phyloP scores from a whole-genome alignment of 1,284 basidiomycete genomes.

The Ceratobasidium sp. region DNA sequence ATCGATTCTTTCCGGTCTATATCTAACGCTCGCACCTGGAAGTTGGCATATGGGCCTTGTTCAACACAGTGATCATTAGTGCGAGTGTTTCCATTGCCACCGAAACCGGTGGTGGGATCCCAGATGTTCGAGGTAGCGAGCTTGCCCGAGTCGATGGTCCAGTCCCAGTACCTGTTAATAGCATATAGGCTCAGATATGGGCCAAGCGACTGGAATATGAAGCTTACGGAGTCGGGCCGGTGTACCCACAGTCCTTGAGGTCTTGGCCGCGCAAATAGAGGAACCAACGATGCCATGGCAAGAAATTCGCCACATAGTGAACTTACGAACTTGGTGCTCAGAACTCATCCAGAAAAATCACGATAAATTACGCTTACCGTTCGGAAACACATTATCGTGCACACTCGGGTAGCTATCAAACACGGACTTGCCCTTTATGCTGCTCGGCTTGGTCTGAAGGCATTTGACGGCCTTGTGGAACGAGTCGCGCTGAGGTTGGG shows the following conservation, averaged over 20 bases:
- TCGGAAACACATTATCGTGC: constrained; percentile 22
- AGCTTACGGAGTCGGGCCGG: constrained; percentile 37
- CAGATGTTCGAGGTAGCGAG: constrained; percentile 35
- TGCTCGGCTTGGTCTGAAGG: constrained; percentile 10
- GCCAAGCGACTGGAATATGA: neutral
- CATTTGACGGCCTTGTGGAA: constrained; percentile 13
- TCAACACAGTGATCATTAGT: constrained; percentile 30
- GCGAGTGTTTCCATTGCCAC: constrained; percentile 37
- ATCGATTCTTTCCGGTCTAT: too few relatives aligned
- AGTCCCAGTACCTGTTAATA: constrained; percentile 39
- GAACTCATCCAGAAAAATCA: neutral
- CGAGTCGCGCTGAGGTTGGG: constrained; percentile 28
- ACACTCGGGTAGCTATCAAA: constrained; percentile 39
- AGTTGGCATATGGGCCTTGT: too few relatives aligned
- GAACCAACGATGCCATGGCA: constrained; percentile 45
- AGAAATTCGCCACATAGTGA: constrained; percentile 36
- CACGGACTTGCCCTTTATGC: neutral
- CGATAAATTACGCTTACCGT: constrained; percentile 6
- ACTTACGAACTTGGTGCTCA: neutral
- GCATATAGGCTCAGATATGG: neutral
- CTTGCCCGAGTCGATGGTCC: constrained; percentile 42
- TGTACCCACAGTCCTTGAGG: constrained; percentile 38
- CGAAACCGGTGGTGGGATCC: constrained; percentile 34
- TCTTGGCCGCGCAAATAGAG: constrained; percentile 30
- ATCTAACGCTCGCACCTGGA: too few relatives aligned